Evolutionary conservation across 2,329 filamentous ascomycete genomes (phyloP), one percentile per base, ranked within the genome.

Genomic region (Pseudocercospora pini-densiflorae): DNA sequence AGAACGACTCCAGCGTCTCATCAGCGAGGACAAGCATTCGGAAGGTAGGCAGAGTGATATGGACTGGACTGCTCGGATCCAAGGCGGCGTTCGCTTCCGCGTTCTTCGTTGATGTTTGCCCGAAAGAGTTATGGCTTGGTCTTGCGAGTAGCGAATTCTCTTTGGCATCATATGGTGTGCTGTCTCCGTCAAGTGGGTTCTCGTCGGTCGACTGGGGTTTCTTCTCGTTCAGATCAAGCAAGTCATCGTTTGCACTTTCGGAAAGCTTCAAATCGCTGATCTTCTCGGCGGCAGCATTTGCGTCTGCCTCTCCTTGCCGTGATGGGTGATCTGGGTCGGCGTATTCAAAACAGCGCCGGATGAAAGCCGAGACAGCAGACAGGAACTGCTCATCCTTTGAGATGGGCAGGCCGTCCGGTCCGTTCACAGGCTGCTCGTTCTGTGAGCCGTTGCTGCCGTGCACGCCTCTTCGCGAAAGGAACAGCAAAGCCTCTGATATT

Each of bases 11-110:
- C 5, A 99, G 87, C 0, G 96, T 86, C 78, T 99, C 95, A 76
- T 99, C 95, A 51, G 95, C 95, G 7, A 99, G 88, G 9, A 99
- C 92, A 3, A 99, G 93, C 95, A 99, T 99, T 71, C 95, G 91
- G 86, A 99, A 99, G 0, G 95, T 99, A 0, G 95, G 95, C 1
- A 99, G 86, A 0, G 95, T 98, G 75, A 99, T 97, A 77, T 97
- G 92, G 0, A 99, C 86, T 6, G 95, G 95, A 70, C 97, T 94
- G 27, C 93, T 90, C 2, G 95, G 95, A 77, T 99, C 94, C 3
- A 99, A 86, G 0, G 95, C 95, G 8, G 90, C 89, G 76, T 99
- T 99, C 55, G 93, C 93, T 21, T 91, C 87, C 76, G 93, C 89
- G 0, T 90, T 89, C 74, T 89, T 87, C 7, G 90, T 87, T 33